phyloP scores from a whole-genome alignment of 2,329 filamentous ascomycete genomes.

The Colletotrichum lupini region DNA sequence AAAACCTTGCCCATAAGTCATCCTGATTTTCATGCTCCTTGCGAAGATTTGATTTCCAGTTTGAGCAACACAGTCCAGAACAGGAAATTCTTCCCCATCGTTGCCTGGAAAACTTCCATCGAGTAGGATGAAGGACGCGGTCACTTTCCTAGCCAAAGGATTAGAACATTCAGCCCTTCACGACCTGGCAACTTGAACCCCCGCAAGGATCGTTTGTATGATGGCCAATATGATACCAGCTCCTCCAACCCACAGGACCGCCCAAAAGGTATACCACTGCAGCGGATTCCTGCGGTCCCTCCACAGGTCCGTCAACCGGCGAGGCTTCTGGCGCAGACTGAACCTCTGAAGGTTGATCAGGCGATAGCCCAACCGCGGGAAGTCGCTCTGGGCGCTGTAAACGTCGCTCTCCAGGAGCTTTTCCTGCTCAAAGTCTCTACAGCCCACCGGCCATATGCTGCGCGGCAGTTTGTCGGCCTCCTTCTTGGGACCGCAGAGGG shows the following conservation, averaged over 20 bases:
- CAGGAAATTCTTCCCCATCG: not conserved
- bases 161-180: not conserved
- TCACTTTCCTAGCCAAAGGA: too few relatives aligned
- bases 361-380: not conserved
- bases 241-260: not conserved
- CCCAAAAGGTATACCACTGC: not conserved
- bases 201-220: not conserved
- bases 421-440: not conserved
- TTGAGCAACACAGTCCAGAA: not conserved
- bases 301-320: not conserved
- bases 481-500: not conserved
- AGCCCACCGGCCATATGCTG: not conserved
- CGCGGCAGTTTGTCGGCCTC: not conserved
- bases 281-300: not conserved
- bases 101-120: not conserved
- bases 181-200: not conserved
- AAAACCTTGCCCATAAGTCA: not conserved
- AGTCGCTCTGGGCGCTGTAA: not conserved
- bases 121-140: too few relatives aligned
- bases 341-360: not conserved
- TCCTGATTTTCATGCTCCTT: too few relatives aligned
- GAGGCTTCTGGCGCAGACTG: not conserved
- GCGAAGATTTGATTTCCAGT: not conserved
- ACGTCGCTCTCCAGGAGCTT: not conserved
- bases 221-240: not conserved